Conservation (phyloP, 768 basidiomycete species). For the Clavulina sp. region DNA sequence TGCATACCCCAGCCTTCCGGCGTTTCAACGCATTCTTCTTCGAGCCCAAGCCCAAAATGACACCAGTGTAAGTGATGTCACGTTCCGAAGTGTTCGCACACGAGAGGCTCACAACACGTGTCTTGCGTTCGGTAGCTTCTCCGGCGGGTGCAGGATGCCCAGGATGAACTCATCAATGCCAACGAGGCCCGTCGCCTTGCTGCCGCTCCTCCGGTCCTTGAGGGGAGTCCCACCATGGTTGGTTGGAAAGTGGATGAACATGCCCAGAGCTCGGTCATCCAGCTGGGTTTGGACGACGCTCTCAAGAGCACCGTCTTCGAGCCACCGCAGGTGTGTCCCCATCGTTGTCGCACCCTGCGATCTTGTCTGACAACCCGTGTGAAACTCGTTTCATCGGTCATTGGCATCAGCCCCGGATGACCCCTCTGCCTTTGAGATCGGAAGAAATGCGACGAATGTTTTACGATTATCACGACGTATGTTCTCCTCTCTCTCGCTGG, state of each 20-base stretch:
- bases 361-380: neutral
- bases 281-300: neutral
- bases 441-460: neutral
- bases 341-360: too few species aligned
- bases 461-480: conserved; percentile 1
- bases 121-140: too few species aligned
- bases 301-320: neutral
- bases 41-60: too few species aligned
- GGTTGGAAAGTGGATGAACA: neutral
- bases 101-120: too few species aligned
- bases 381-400: neutral
- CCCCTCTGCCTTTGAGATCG: neutral
- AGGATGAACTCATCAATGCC: neutral
- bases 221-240: neutral
- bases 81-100: too few species aligned
- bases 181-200: neutral
- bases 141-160: neutral
- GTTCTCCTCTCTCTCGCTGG: neutral
- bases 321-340: neutral
- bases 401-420: neutral
- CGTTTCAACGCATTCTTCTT: too few species aligned
- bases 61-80: too few species aligned
- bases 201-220: neutral
- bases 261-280: neutral
- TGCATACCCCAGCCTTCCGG: too few species aligned